Evolutionary conservation across 2,329 filamentous ascomycete genomes (phyloP).

Genomic region (Aschersonia sp.): DNA sequence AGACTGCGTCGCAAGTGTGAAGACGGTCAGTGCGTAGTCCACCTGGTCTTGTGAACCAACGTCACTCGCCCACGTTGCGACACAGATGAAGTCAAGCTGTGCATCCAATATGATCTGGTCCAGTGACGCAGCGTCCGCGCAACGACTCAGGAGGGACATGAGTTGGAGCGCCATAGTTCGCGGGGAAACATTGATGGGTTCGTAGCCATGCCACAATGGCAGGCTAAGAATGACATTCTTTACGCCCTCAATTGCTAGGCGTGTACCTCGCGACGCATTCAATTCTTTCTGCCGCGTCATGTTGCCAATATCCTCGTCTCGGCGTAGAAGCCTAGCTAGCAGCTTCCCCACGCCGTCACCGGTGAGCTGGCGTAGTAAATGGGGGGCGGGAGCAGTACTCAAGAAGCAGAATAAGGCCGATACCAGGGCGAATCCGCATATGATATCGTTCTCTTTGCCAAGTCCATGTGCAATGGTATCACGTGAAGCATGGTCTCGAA

Average conservation of each 20-base stretch:
- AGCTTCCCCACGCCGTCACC: slow-evolving; percentile 38
- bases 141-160: slow-evolving; percentile 29
- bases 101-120: slow-evolving; percentile 15
- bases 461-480: slow-evolving; percentile 51
- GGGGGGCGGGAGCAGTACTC: slow-evolving; percentile 41
- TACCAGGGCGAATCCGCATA: slow-evolving; percentile 49
- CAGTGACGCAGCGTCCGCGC: slow-evolving; percentile 13
- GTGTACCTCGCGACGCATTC: slow-evolving; percentile 54
- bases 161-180: slow-evolving; percentile 49
- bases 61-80: slow-evolving; percentile 9
- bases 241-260: slow-evolving; percentile 38
- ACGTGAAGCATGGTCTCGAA: slow-evolving; percentile 61
- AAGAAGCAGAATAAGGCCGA: slow-evolving; percentile 50
- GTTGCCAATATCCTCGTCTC: slow-evolving; percentile 38
- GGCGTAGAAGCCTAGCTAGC: slow-evolving; percentile 38
- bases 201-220: slow-evolving; percentile 43
- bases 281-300: slow-evolving; percentile 49
- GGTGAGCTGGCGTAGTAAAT: slow-evolving; percentile 41
- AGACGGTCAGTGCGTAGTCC: slow-evolving; percentile 29
- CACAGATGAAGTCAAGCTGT: slow-evolving; percentile 10
- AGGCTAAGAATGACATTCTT: slow-evolving; percentile 36
- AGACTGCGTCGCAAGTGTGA: slow-evolving; percentile 20
- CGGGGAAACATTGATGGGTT: slow-evolving; percentile 39
- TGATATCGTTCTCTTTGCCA: slow-evolving; percentile 40
- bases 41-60: slow-evolving; percentile 10